phyloP scores from a whole-genome alignment of 345 rosid genomes.

The Boechera stricta region DNA sequence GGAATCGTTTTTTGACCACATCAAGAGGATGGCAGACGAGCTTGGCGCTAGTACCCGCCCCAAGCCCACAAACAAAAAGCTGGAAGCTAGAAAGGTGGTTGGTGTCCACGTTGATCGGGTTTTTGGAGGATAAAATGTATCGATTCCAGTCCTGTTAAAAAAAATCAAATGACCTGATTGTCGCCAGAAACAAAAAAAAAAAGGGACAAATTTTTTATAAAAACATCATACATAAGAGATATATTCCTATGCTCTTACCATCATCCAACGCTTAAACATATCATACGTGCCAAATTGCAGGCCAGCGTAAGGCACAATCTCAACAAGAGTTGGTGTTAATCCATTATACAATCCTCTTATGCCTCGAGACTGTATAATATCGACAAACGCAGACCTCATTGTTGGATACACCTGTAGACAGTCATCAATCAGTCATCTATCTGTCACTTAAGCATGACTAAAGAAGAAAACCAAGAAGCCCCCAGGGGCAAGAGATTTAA shows the following conservation, averaged over 20 bases:
- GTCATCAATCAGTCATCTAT: constrained; percentile 24
- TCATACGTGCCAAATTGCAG: constrained; percentile 97
- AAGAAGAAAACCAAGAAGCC: neutral
- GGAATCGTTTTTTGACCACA: constrained; percentile 95
- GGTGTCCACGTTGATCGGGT: constrained; percentile 47
- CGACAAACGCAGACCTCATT: constrained; percentile 92
- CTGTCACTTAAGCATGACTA: constrained; percentile 9
- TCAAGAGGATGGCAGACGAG: constrained; percentile 99
- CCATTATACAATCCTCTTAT: constrained; percentile 89
- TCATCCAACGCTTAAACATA: constrained; percentile 86
- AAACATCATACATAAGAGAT: neutral
- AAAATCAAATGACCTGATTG: constrained; percentile 19
- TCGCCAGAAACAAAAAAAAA: neutral
- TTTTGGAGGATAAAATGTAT: constrained; percentile 45
- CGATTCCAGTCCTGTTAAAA: constrained; percentile 74
- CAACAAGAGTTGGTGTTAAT: constrained; percentile 87
- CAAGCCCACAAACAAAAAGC: constrained; percentile 86
- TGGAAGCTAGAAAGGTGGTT: constrained; percentile 74
- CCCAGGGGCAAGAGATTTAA: neutral
- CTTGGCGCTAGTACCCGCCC: constrained; percentile 95
- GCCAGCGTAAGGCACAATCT: constrained; percentile 97
- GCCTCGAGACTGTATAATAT: constrained; percentile 76
- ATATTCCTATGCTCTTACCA: constrained; percentile 53
- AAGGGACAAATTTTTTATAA: neutral
- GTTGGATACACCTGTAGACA: constrained; percentile 79